Evolutionary conservation across 2,329 filamentous ascomycete genomes (phyloP).

Genomic region (Fusarium clavum): DNA sequence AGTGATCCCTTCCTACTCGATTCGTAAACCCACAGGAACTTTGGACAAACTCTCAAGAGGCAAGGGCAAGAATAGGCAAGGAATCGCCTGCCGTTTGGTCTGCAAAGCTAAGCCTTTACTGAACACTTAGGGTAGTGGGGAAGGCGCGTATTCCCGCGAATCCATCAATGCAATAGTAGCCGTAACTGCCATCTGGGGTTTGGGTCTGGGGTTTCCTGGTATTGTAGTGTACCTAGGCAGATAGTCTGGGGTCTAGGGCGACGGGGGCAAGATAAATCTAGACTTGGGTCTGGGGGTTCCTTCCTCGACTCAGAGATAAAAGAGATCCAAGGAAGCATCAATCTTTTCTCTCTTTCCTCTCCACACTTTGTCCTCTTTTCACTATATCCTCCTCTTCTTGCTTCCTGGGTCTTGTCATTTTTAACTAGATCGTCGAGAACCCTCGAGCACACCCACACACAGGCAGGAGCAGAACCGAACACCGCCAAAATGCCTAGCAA

Average conservation of each 20-base stretch:
- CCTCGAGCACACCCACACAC: neutral
- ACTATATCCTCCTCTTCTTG: slow-evolving; percentile 3
- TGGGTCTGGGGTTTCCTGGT: slow-evolving; percentile 26
- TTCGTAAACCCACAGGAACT: neutral
- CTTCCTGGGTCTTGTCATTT: slow-evolving; percentile 1
- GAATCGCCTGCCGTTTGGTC: neutral
- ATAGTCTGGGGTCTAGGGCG: slow-evolving; percentile 24
- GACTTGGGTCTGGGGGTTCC: slow-evolving; percentile 13
- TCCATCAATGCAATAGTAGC: slow-evolving; percentile 7
- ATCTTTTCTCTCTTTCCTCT: slow-evolving; percentile 10
- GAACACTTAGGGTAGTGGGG: slow-evolving; percentile 25
- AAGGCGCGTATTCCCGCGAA: slow-evolving; percentile 5
- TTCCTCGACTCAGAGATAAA: slow-evolving; percentile 36
- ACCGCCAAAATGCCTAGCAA: slow-evolving; percentile 51
- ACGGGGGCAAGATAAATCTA: slow-evolving; percentile 22
- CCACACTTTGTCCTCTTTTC: slow-evolving; percentile 12
- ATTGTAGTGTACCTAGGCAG: slow-evolving; percentile 1
- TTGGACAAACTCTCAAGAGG: neutral
- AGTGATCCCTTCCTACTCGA: neutral
- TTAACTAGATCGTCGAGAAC: neutral
- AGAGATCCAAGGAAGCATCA: slow-evolving; percentile 22
- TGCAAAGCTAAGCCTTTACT: neutral
- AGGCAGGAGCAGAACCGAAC: slow-evolving; percentile 11
- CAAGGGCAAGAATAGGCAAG: neutral
- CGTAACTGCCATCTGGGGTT: slow-evolving; percentile 24